A percentile compares a stretch with the other conserved stretches of the same genome.
Conservation (phyloP, 495 filamentous ascomycete species). For the Articulospora tetracladia region DNA sequence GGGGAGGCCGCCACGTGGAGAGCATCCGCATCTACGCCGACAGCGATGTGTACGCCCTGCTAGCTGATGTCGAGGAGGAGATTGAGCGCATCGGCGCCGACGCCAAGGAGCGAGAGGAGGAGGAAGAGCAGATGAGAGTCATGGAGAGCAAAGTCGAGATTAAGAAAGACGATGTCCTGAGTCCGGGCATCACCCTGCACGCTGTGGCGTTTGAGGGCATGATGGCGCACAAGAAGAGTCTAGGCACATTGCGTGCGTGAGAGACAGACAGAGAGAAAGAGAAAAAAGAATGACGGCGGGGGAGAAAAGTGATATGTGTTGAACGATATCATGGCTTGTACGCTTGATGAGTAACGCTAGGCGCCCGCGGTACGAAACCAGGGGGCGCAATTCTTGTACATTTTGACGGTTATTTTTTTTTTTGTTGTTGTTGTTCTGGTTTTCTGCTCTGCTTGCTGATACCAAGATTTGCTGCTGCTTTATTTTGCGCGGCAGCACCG, state of each 20-base stretch:
- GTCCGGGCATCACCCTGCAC: constrained; percentile 15
- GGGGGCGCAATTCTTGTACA: too few species aligned
- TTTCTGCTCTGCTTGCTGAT: constrained; percentile 11
- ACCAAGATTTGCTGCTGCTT: constrained; percentile 19
- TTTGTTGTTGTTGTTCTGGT: background rate
- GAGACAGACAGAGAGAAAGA: too few species aligned
- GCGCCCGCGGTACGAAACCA: too few species aligned
- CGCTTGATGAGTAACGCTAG: background rate
- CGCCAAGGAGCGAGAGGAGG: constrained; percentile 2
- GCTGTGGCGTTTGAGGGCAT: constrained; percentile 20
- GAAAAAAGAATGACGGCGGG: background rate
- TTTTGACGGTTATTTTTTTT: background rate
- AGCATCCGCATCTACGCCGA: constrained; percentile 68
- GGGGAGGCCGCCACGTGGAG: constrained; percentile 36
- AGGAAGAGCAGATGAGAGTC: constrained; percentile 10
- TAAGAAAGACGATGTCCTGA: constrained; percentile 14
- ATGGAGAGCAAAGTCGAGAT: constrained; percentile 2
- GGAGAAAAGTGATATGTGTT: background rate
- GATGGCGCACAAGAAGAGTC: background rate
- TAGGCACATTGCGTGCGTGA: background rate
- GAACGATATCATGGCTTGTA: background rate
- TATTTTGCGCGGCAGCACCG: background rate
- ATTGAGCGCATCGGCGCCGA: constrained; percentile 47
- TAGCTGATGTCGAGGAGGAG: constrained; percentile 57
- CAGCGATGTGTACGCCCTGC: constrained; percentile 56